Conservation (phyloP, 257 asterid genomes). For the Solanum paucissectum region DNA sequence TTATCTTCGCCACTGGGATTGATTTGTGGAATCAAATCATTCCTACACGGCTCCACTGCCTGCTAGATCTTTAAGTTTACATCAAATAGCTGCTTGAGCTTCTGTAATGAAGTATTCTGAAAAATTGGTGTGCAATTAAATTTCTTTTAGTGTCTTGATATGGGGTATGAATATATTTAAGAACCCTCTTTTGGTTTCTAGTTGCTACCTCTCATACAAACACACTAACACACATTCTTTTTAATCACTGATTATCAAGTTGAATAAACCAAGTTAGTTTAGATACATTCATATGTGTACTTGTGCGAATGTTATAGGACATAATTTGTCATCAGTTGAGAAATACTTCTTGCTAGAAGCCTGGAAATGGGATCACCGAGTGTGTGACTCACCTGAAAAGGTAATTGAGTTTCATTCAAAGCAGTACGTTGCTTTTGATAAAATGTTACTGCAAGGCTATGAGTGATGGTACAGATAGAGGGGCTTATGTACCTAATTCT, state of each 20-base stretch:
- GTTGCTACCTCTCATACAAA: neutral
- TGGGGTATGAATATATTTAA: neutral
- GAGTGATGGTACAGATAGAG: neutral
- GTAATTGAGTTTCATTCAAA: neutral
- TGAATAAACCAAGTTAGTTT: neutral
- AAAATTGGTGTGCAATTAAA: neutral
- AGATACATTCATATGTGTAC: neutral
- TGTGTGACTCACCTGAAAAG: neutral
- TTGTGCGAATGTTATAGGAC: neutral
- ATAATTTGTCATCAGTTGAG: neutral
- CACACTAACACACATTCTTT: neutral
- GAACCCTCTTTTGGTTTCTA: neutral
- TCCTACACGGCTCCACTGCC: neutral
- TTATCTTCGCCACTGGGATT: neutral
- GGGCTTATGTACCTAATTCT: neutral
- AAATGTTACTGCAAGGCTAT: neutral
- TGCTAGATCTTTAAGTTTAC: neutral
- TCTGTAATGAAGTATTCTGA: neutral
- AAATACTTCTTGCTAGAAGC: neutral
- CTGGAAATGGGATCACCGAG: neutral
- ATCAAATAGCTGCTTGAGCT: neutral
- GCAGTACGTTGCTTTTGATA: neutral
- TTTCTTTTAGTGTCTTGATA: neutral
- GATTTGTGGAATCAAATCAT: neutral
- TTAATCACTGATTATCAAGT: neutral